Conservation (phyloP, 2,329 filamentous ascomycete species). For the Ceratocystis colombiana region DNA sequence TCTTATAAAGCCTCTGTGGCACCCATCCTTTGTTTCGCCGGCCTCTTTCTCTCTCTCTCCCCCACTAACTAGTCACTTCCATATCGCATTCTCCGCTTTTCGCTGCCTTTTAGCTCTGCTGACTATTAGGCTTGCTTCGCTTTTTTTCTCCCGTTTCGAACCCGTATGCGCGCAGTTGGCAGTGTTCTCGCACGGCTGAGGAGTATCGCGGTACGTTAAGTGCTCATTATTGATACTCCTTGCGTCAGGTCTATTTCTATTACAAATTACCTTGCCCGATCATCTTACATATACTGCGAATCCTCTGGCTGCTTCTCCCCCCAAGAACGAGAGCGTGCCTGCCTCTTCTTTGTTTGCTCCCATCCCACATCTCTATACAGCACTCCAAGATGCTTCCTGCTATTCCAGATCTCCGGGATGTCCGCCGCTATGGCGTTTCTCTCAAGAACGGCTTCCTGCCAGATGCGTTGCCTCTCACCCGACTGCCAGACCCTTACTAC, state of each 20-base stretch:
- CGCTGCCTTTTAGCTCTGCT: constrained; percentile 4
- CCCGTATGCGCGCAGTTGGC: constrained; percentile 25
- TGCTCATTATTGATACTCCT: constrained; percentile 48
- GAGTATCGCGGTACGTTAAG: constrained; percentile 46
- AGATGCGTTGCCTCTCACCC: constrained; percentile 63
- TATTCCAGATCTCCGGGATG: constrained; percentile 54
- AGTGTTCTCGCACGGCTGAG: constrained; percentile 43
- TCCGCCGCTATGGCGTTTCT: constrained; percentile 57
- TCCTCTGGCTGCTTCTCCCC: not conserved
- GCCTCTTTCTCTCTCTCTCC: not conserved
- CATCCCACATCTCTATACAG: not conserved
- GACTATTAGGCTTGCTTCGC: constrained; percentile 10
- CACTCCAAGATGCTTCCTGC: constrained; percentile 44
- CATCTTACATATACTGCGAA: not conserved
- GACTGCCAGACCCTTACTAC: constrained; percentile 83
- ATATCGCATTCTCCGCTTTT: not conserved
- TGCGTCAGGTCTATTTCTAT: constrained; percentile 45
- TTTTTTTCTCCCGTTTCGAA: not conserved
- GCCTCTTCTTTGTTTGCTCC: not conserved
- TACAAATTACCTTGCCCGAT: constrained; percentile 24
- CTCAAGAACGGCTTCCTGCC: constrained; percentile 78
- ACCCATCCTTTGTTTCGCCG: not conserved
- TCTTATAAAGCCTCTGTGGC: not conserved
- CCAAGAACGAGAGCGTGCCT: too few relatives aligned
- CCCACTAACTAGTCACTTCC: not conserved